Evolutionary conservation across 192 early-diverging fungal species (phyloP).

Genomic region (Coemansia sp.): DNA sequence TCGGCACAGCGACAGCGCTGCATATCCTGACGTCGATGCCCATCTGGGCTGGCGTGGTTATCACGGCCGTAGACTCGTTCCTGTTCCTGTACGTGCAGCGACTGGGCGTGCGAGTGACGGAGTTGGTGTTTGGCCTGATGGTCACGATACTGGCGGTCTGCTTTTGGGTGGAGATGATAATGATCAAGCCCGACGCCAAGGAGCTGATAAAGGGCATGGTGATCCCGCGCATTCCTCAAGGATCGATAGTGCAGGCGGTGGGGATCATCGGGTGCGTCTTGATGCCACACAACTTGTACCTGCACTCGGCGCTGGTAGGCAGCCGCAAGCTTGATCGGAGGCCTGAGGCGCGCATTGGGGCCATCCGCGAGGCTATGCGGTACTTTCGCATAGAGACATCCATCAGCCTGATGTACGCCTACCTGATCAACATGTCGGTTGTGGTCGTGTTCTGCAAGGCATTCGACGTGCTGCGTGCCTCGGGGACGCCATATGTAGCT

Average conservation of each 20-base stretch:
- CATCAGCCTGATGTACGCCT: constrained; percentile 60
- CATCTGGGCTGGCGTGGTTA: constrained; percentile 72
- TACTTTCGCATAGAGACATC: constrained; percentile 67
- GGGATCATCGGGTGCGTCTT: constrained; percentile 68
- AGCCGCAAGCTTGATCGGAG: constrained; percentile 57
- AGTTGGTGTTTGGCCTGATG: constrained; percentile 70
- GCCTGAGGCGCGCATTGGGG: constrained; percentile 51
- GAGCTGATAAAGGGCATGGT: constrained; percentile 61
- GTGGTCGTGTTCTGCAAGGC: constrained; percentile 66
- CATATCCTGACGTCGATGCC: constrained; percentile 73
- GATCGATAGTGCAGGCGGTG: constrained; percentile 63
- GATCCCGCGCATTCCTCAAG: constrained; percentile 58
- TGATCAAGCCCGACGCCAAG: constrained; percentile 55
- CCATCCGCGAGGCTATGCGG: constrained; percentile 67
- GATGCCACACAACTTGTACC: constrained; percentile 91
- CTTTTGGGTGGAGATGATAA: constrained; percentile 74
- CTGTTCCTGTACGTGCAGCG: constrained; percentile 68
- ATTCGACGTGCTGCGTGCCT: constrained; percentile 57
- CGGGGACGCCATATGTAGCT: constrained; percentile 34
- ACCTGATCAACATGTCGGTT: constrained; percentile 71
- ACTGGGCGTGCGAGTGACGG: constrained; percentile 68
- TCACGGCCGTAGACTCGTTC: constrained; percentile 83
- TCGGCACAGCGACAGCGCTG: constrained; percentile 86
- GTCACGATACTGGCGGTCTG: constrained; percentile 72
- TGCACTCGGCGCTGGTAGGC: constrained; percentile 81